Evolutionary conservation across 164 flowering plant species (phyloP), one percentile per base, ranked within the genome.

Genomic region (Sextonia rubra): DNA sequence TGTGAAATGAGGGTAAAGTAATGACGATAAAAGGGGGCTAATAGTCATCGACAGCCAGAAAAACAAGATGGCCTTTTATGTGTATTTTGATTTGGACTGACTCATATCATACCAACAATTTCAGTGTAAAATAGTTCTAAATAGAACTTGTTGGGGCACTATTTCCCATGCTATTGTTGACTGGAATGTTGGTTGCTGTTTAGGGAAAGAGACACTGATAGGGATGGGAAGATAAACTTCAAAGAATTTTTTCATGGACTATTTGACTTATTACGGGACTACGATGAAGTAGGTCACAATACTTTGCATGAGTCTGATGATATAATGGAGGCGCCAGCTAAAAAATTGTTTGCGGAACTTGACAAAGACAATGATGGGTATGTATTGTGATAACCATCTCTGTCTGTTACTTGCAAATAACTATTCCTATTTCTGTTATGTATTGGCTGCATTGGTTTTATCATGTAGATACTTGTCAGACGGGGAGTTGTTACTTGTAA

Each of bases 311-410:
- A 75, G 0, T 76, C 83, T 68, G 83, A 83, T 79, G 85, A 85
- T 81, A 75, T 86, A 64, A 60, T 60, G 73, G 98, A 96, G 78
- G 83, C 82, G 61, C 91, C 99, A 23, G 97, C 98, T 37, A 86
- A 75, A 76, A 78, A 47, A 48, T 69, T 93, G 84, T 90, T 91
- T 83, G 70, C 84, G 62, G 78, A 90, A 81, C 97, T 95, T 71
- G 99, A 95, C 77, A 81, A 83, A 84, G 92, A 95, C 80, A 86
- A 86, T 75, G 98, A 96, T 74, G 90, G 97, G 99, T 96, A 88
- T 24, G 64, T 2, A 30, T 25, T 27, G 67, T 26, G 30, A 49
- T 64, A 18, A 23, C 55, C 4, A 4, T 64, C 44, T 26, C 14
- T 5, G 17, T 52, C 5, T 52, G 58, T 52, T 52, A 20, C 3